Base-by-base conservation (phyloP, 2,329 filamentous ascomycete genomes). In the Neonectria coccinea region DNA sequence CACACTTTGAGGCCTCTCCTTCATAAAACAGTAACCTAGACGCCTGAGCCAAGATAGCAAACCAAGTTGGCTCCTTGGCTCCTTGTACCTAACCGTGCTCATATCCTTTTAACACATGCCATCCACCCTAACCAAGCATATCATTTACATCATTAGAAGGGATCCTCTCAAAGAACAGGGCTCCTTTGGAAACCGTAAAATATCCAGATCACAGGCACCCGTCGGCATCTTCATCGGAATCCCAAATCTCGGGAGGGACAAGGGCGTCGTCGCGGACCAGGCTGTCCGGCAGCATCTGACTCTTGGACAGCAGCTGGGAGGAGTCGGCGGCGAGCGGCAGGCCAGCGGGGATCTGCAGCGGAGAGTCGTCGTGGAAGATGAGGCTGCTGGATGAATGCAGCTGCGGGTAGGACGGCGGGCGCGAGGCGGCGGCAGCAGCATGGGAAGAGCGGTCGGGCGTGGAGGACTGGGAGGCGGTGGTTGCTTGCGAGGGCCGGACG, bases 251-350 rank as follows among this genome's bases (percentile, higher is more conserved):
- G 14, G 73, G 73, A 5, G 76, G 76, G 25, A 70, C 70, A 42
- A 73, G 66, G 25, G 66, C 71, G 29, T 78, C 77, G 33, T 83
- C 82, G 31, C 73, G 68, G 8, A 83, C 22, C 59, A 84, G 74
- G 62, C 81, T 83, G 47, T 84, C 81, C 3, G 86, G 82, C 61
- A 88, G 74, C 77, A 86, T 81, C 74, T 87, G 85, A 65, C 85
- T 87, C 68, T 79, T 81, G 2, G 82, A 82, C 62, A 83, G 72
- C 18, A 87, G 77, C 73, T 88, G 84, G 9, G 84, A 85, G 18
- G 73, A 66, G n/a, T 57, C 66, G 18, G 64, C 56, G 16, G 61
- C 67, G 47, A 65, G 68, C 10, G 65, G 65, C 44, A 65, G 33
- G 55, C 44, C 56, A 5, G 55, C 56, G 31, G 61, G 65, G 50